phyloP scores from a whole-genome alignment of 495 filamentous ascomycete species.

The Tetracladium marchalianum region DNA sequence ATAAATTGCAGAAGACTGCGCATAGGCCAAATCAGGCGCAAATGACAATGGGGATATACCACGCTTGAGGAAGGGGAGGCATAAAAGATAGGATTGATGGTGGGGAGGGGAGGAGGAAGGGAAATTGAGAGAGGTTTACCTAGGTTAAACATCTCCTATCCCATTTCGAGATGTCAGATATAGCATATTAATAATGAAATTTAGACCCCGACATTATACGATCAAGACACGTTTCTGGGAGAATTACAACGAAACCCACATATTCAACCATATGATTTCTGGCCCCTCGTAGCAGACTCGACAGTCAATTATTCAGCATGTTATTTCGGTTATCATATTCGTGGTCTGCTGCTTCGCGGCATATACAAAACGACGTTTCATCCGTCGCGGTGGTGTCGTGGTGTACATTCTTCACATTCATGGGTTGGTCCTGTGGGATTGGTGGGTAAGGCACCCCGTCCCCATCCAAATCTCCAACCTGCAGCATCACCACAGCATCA shows the following conservation, averaged over 20 bases:
- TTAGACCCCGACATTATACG: conserved; percentile 96
- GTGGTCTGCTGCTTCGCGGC: conserved; percentile 84
- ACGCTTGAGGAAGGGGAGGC: conserved; percentile 27
- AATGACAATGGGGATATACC: conserved; percentile 2
- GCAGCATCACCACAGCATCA: conserved; percentile 17
- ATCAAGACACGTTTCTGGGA: conserved; percentile 90
- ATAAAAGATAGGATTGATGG: conserved; percentile 31
- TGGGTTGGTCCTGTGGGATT: conserved; percentile 93
- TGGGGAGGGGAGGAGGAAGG: conserved; percentile 54
- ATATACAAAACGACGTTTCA: conserved; percentile 76
- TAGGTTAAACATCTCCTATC: conserved; percentile 97
- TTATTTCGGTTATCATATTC: conserved; percentile 89
- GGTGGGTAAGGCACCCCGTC: conserved; percentile 55
- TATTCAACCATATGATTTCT: conserved; percentile 93
- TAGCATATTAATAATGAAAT: conserved; percentile 2
- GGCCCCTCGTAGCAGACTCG: conserved; percentile 88
- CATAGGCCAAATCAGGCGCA: conserved; percentile 23
- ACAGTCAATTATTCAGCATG: conserved; percentile 96
- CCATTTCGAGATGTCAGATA: not conserved
- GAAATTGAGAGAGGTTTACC: conserved; percentile 83
- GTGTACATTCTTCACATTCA: conserved; percentile 70
- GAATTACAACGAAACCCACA: conserved; percentile 92
- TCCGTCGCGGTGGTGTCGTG: conserved; percentile 80
- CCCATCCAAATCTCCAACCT: conserved; percentile 25
- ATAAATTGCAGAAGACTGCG: conserved; percentile 24